A percentile compares a stretch with the other conserved stretches of the same genome.
Conservation (phyloP, 345 rosid species). For the Eucalyptus melliodora region DNA sequence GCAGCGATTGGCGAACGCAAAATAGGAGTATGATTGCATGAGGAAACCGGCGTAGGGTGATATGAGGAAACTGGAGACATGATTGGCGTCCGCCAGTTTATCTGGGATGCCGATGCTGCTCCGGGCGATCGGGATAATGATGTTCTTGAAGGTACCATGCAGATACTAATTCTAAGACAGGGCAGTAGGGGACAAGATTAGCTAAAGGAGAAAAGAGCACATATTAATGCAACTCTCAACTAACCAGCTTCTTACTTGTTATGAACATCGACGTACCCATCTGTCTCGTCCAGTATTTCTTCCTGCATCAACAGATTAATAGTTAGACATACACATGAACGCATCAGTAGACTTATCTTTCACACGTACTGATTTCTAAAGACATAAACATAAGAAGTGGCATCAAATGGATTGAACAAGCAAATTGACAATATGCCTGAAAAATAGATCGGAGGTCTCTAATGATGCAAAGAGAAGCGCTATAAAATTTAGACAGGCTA, state of each 20-base stretch:
- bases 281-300: conserved; percentile 78
- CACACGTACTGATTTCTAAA: too few species aligned
- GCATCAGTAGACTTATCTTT: background rate
- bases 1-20: conserved; percentile 46
- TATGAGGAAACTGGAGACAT: conserved; percentile 33
- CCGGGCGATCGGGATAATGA: conserved; percentile 18
- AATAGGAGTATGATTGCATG: conserved; percentile 22
- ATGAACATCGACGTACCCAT: conserved; percentile 44
- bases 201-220: background rate
- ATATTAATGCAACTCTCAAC: background rate
- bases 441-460: background rate
- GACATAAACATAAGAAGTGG: background rate
- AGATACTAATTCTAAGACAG: conserved; percentile 34
- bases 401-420: background rate
- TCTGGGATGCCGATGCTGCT: conserved; percentile 11
- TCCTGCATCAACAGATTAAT: conserved; percentile 23
- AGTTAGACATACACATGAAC: background rate
- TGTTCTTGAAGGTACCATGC: conserved; percentile 29
- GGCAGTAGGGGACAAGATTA: background rate
- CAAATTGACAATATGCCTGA: background rate
- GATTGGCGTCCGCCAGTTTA: conserved; percentile 6
- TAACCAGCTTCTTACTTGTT: conserved; percentile 20
- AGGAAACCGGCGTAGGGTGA: conserved; percentile 28
- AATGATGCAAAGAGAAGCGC: background rate
- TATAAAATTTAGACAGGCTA: background rate